Conservation (phyloP, 2,329 filamentous ascomycete species). For the Penicillium sp. region DNA sequence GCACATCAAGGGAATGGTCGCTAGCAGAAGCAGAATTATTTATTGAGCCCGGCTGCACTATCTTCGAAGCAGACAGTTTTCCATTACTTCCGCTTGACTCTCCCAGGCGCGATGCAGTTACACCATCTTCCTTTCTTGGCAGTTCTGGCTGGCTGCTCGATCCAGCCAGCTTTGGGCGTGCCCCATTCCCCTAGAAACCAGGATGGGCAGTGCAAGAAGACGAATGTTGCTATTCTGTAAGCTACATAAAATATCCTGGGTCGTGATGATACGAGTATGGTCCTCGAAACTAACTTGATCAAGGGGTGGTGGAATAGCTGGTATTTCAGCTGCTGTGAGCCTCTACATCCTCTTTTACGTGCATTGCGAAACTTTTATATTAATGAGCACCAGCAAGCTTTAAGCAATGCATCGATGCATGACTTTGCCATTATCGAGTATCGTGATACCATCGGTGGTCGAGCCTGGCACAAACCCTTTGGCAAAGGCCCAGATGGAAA, state of each 20-base stretch:
- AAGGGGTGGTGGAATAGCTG: conserved; percentile 26
- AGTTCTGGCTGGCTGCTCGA: conserved; percentile 12
- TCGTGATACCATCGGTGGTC: conserved; percentile 22
- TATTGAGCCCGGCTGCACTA: background rate
- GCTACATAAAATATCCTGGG: background rate
- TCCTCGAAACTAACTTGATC: conserved; percentile 1
- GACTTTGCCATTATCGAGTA: conserved; percentile 27
- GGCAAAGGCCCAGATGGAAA: conserved; percentile 22
- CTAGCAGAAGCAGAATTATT: background rate
- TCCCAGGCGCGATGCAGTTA: conserved; percentile 17
- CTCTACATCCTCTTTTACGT: background rate
- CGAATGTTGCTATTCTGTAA: conserved; percentile 27
- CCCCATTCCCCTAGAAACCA: conserved; percentile 14
- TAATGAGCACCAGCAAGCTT: conserved; percentile 19
- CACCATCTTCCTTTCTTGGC: conserved; percentile 20
- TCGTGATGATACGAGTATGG: background rate
- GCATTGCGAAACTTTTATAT: background rate
- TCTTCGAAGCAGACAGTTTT: background rate
- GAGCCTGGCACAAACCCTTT: conserved; percentile 21
- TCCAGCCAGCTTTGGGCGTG: conserved; percentile 17
- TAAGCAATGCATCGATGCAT: conserved; percentile 25
- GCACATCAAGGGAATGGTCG: background rate
- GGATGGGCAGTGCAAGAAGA: conserved; percentile 26
- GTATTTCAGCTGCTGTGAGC: conserved; percentile 25
- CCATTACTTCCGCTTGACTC: background rate